A percentile compares a stretch with the other conserved stretches of the same genome.
These are phyloP conservation scores for Kluyveromyces siamensis DNA, from an alignment of 805 yeast species.

Conservation along the genomic window DNA sequence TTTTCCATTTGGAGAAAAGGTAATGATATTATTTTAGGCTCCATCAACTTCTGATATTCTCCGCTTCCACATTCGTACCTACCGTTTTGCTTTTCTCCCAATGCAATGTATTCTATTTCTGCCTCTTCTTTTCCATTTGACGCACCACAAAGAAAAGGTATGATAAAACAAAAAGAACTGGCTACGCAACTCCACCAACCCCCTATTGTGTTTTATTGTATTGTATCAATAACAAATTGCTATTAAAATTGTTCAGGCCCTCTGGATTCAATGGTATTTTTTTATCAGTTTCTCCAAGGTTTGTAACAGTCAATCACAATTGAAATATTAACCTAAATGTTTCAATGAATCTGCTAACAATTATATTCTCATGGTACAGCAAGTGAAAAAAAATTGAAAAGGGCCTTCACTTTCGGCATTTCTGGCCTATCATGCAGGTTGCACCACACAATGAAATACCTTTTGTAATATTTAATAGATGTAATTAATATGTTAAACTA, in stretches of 20 bases:
- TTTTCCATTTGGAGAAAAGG: constrained; percentile 19
- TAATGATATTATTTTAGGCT: background rate
- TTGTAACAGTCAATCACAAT: too few relatives aligned
- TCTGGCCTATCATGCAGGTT: background rate
- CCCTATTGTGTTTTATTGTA: background rate
- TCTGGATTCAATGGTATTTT: background rate
- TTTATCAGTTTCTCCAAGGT: too few relatives aligned
- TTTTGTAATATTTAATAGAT: background rate
- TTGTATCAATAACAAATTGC: background rate
- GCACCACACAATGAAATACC: background rate
- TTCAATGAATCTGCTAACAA: background rate
- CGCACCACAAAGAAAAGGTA: background rate
- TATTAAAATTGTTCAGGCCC: background rate
- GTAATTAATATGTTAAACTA: background rate
- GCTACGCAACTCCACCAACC: background rate
- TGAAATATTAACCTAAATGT: background rate
- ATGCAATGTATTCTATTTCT: background rate
- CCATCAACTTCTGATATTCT: background rate
- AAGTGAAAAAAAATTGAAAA: too few relatives aligned
- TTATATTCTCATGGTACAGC: too few relatives aligned
- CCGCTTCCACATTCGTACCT: background rate
- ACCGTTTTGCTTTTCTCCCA: background rate
- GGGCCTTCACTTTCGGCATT: background rate
- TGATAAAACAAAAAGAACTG: too few relatives aligned
- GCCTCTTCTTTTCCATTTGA: background rate